These are phyloP conservation scores for Pseudogymnoascus sp. DNA, from an alignment of 2,329 filamentous ascomycete species.

Conservation along the genomic window DNA sequence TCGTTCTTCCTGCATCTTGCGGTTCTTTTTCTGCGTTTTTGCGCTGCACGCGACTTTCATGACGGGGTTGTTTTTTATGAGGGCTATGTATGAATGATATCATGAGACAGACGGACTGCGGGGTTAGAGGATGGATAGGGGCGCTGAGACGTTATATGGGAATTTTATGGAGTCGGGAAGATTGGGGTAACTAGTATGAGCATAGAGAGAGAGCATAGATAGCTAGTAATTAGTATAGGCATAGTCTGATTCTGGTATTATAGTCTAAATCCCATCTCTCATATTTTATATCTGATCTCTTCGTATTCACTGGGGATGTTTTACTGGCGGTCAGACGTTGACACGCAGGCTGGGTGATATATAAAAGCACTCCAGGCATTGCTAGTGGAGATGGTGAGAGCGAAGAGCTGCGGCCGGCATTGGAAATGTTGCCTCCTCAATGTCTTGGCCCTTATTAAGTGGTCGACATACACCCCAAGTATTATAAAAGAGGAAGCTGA, in stretches of 20 bases:
- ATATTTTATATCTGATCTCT: neutral
- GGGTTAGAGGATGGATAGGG: neutral
- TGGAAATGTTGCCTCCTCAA: neutral
- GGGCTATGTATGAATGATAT: conserved; percentile 5
- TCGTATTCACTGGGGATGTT: neutral
- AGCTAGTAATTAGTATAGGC: neutral
- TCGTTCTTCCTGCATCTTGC: neutral
- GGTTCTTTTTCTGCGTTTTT: neutral
- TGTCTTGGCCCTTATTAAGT: neutral
- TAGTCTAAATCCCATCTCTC: conserved; percentile 5
- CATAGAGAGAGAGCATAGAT: neutral
- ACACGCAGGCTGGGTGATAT: neutral
- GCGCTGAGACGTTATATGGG: neutral
- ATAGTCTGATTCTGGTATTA: neutral
- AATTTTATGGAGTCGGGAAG: neutral
- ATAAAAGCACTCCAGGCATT: neutral
- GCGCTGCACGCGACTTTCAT: neutral
- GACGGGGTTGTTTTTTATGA: neutral
- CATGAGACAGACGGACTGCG: conserved; percentile 1
- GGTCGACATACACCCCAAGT: neutral
- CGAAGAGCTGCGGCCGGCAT: neutral
- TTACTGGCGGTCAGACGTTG: neutral
- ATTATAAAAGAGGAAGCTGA: neutral
- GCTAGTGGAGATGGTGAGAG: neutral
- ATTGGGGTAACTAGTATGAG: neutral